phyloP scores from a whole-genome alignment of 164 flowering plant genomes.

The Nymphaea colorata region DNA sequence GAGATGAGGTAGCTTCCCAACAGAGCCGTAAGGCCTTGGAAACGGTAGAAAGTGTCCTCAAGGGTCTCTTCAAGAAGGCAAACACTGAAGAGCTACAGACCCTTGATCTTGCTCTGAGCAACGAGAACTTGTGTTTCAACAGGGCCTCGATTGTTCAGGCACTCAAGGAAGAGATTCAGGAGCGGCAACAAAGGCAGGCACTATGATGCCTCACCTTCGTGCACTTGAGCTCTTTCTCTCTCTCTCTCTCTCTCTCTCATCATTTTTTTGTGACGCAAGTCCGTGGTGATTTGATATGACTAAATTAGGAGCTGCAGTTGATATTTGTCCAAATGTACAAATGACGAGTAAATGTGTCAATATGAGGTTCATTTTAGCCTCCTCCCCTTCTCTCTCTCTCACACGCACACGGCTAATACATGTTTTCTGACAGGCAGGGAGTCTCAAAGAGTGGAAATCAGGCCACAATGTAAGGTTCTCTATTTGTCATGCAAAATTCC shows the following conservation, averaged over 20 bases:
- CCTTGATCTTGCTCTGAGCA: slow-evolving; percentile 26
- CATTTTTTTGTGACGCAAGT: neutral
- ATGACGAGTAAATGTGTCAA: neutral
- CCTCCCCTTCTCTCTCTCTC: too few species aligned
- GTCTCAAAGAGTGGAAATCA: too few species aligned
- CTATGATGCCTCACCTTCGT: too few species aligned
- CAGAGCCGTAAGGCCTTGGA: neutral
- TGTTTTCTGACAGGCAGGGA: too few species aligned
- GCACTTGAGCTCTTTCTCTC: neutral
- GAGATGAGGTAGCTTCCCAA: neutral
- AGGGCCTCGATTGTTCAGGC: neutral
- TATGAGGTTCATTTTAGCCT: too few species aligned
- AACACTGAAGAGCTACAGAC: slow-evolving; percentile 46
- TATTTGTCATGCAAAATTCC: too few species aligned
- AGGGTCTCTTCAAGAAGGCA: slow-evolving; percentile 57
- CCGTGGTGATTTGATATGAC: neutral
- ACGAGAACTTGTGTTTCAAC: slow-evolving; percentile 5
- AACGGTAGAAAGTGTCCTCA: slow-evolving; percentile 19
- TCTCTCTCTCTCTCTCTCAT: neutral
- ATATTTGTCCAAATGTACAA: neutral
- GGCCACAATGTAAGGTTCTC: too few species aligned
- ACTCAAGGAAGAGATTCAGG: neutral
- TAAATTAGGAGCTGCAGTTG: neutral
- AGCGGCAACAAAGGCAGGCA: neutral
- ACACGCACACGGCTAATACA: too few species aligned